Evolutionary conservation across 2,329 filamentous ascomycete species (phyloP), one percentile per base, ranked within the genome.

Genomic region (Penicillium sp.): DNA sequence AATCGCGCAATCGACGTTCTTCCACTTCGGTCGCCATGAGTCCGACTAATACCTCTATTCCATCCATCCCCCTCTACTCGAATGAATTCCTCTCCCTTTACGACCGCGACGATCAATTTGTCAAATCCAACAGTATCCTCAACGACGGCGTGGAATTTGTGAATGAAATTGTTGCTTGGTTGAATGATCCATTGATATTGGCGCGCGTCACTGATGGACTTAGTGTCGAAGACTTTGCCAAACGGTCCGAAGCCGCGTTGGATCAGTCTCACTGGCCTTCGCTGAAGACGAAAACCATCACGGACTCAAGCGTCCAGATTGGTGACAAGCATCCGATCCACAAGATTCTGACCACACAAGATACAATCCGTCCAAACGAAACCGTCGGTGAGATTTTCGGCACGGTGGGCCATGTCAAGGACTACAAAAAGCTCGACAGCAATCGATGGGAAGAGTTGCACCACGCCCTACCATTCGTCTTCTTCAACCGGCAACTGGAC

Each of bases 401-500:
- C 19, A 80, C 85, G 58, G 82, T 91, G 40, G 86, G 86, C 2
- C 82, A 87, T 55, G 83, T 90, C 58, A 83, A 83, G 41, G 80
- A 86, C 50, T 90, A 90, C 59, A 88, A 83, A 56, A 75, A 79
- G 10, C 79, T 87, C 46, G 74, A 79, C 1, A 77, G 77, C 27
- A 89, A 87, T 59, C 76, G 83, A 8, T 90, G 85, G 84, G 73
- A 79, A 29, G 84, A 87, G 44, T 70, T 88, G 10, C 69, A 70
- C 29, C 76, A 78, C 55, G 75, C 76, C 2, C 73, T 77, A 48
- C 88, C 88, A 0, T 90, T 90, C 60, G 87, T 92, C 19, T 89
- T 91, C 66, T 92, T 97, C 70, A 91, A 95, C 63, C 89, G 90
- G 1, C 80, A 85, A 50, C 81, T 97, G 8, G 92, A 92, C 0